Evolutionary conservation across 1,284 basidiomycete genomes (phyloP), one percentile per base, ranked within the genome.

Genomic region (Apiotrichum veenhuisii): DNA sequence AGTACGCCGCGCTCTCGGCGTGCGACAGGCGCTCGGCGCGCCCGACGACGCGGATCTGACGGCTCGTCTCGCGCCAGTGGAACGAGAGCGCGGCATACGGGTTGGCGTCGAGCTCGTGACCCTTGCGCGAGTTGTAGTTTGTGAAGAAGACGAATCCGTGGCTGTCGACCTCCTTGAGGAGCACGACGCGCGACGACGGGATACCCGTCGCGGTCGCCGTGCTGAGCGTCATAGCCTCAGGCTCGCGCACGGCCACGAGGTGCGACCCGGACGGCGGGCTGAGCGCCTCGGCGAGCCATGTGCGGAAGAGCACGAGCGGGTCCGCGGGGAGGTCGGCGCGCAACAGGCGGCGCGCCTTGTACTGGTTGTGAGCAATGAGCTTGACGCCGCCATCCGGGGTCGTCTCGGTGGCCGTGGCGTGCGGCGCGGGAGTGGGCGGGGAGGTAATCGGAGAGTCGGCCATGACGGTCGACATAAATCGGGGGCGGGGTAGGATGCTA

Each of bases 91-190:
- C 85, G 0, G 88, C 91, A 68, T 86, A 81, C 0, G 89, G 87
- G 69, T 92, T 94, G 41, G 78, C 81, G 3, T 75, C 62, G 44
- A 98, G 80, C 75, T 98, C 96, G 36, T 78, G 72, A 2, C 89
- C 91, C 78, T 98, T 98, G 62, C 94, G 84, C 20, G 91, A 95
- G 37, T 83, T 83, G 80, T 98, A 98, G 79, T 98, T 98, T 37
- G 93, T 95, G 82, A 85, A 98, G 79, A 98, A 97, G 54, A 95
- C 84, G 78, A 98, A 97, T 37, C 94, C 93, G 50, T 80, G 82
- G 25, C 81, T 71, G 77, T 95, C 89, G 67, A 91, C 84, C 68
- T 91, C 84, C 76, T 97, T 98, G 69, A 98, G 85, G 62, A 98
- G 85, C 50, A 98, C 94, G 70, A 91, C 83, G 61, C 94, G 86